Percentiles rank a stretch among this genome's conserved stretches.
These are phyloP conservation scores for Aspergillus sp. DNA, from an alignment of 2,329 filamentous ascomycete species.

Conservation along the genomic window DNA sequence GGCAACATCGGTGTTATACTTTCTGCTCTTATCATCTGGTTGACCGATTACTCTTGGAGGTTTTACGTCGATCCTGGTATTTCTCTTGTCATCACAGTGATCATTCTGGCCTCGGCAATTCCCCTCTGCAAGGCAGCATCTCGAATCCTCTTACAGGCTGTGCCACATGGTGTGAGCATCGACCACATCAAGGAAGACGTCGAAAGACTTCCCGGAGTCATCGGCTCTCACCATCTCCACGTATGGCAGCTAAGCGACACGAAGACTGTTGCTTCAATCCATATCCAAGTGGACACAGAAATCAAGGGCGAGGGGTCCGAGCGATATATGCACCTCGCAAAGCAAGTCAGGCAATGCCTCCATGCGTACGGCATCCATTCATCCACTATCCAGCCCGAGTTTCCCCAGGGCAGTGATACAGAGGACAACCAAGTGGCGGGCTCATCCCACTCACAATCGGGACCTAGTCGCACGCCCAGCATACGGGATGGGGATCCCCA, in stretches of 20 bases:
- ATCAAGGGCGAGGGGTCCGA: conserved; percentile 75
- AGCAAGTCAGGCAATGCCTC: conserved; percentile 78
- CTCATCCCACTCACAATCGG: conserved; percentile 17
- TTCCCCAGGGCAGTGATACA: conserved; percentile 38
- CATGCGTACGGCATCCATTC: conserved; percentile 97
- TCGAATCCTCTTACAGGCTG: conserved; percentile 90
- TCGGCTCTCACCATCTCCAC: conserved; percentile 92
- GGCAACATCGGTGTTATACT: conserved; percentile 50
- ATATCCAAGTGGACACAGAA: conserved; percentile 88
- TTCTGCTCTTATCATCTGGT: conserved; percentile 85
- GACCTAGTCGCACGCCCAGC: conserved; percentile 36
- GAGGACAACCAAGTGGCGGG: conserved; percentile 27
- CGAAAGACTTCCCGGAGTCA: conserved; percentile 75
- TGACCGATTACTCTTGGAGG: conserved; percentile 76
- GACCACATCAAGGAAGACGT: conserved; percentile 94
- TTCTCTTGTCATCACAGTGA: conserved; percentile 87
- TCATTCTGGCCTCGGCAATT: conserved; percentile 58
- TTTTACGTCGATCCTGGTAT: conserved; percentile 90
- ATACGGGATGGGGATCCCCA: conserved; percentile 37
- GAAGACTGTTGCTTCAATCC: conserved; percentile 88
- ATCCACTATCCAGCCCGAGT: conserved; percentile 96
- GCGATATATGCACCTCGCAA: conserved; percentile 88
- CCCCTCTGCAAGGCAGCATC: conserved; percentile 53
- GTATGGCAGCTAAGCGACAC: conserved; percentile 97
- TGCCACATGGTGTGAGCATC: conserved; percentile 81